Conservation (phyloP, 1,139 yeast genomes). For the Groenewaldozyma auringiensis region DNA sequence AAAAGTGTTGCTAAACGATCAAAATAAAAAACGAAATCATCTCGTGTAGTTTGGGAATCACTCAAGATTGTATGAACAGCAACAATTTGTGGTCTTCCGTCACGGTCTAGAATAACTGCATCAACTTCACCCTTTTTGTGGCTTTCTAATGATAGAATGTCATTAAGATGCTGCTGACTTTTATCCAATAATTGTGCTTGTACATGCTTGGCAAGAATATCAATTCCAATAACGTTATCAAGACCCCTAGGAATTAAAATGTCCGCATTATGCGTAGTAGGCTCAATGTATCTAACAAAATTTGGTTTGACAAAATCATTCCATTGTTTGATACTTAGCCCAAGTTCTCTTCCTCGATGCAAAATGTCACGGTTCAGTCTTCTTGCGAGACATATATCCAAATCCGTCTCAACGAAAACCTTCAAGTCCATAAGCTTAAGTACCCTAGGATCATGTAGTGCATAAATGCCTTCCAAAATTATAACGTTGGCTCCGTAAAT, state of each 20-base stretch:
- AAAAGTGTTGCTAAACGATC: slow-evolving; percentile 69
- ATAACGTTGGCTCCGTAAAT: slow-evolving; percentile 95
- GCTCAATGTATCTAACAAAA: slow-evolving; percentile 66
- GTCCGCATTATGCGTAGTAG: slow-evolving; percentile 78
- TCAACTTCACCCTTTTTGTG: slow-evolving; percentile 8
- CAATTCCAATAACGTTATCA: slow-evolving; percentile 73
- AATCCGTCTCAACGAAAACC: slow-evolving; percentile 86
- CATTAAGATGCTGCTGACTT: slow-evolving; percentile 56
- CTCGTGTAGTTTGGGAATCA: slow-evolving; percentile 47
- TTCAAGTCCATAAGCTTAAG: slow-evolving; percentile 75
- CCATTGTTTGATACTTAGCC: slow-evolving; percentile 85
- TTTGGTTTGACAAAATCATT: slow-evolving; percentile 85
- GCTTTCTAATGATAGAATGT: slow-evolving; percentile 50
- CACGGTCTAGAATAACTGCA: slow-evolving; percentile 11
- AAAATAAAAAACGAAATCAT: slow-evolving; percentile 79
- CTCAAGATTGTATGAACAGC: slow-evolving; percentile 70
- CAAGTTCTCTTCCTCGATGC: slow-evolving; percentile 75
- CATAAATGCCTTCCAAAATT: slow-evolving; percentile 85
- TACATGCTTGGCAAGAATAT: slow-evolving; percentile 71
- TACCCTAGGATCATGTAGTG: slow-evolving; percentile 64
- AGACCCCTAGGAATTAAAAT: slow-evolving; percentile 82
- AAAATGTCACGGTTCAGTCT: slow-evolving; percentile 80
- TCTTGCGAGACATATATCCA: slow-evolving; percentile 85
- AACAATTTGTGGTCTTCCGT: slow-evolving; percentile 53
- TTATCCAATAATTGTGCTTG: slow-evolving; percentile 61